Conservation (phyloP, 306 rosid species). For the Potentilla sterilis region DNA sequence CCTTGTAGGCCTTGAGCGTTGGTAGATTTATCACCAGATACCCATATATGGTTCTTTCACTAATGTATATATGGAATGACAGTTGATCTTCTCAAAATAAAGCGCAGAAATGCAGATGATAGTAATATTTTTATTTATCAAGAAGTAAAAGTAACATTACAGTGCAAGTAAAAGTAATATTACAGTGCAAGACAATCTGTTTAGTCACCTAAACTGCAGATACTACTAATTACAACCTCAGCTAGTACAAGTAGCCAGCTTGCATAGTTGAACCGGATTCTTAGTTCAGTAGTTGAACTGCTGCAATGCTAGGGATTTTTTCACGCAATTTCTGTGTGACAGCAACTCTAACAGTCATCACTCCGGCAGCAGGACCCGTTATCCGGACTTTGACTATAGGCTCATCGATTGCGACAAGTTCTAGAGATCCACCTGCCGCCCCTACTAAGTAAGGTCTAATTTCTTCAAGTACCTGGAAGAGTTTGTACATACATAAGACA, state of each 20-base stretch:
- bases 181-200: background rate
- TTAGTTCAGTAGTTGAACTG: slow-evolving; percentile 63
- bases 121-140: slow-evolving; percentile 1
- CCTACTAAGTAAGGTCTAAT: slow-evolving; percentile 90
- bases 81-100: background rate
- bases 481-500: background rate
- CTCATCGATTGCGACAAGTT: slow-evolving; percentile 79
- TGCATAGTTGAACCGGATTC: background rate
- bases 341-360: slow-evolving; percentile 94
- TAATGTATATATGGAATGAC: background rate
- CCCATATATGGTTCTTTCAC: background rate
- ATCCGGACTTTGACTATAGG: slow-evolving; percentile 63
- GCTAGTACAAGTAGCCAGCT: slow-evolving; percentile 8
- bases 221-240: background rate
- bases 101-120: background rate
- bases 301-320: slow-evolving; percentile 81
- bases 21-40: background rate
- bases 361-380: slow-evolving; percentile 36
- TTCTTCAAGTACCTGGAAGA: slow-evolving; percentile 81
- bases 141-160: background rate
- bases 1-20: slow-evolving; percentile 30
- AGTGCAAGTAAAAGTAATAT: background rate
- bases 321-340: slow-evolving; percentile 93
- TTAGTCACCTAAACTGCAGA: background rate
- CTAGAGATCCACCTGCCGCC: slow-evolving; percentile 86